phyloP scores from a whole-genome alignment of 1,284 basidiomycete genomes.

The Pisolithus thermaeus region DNA sequence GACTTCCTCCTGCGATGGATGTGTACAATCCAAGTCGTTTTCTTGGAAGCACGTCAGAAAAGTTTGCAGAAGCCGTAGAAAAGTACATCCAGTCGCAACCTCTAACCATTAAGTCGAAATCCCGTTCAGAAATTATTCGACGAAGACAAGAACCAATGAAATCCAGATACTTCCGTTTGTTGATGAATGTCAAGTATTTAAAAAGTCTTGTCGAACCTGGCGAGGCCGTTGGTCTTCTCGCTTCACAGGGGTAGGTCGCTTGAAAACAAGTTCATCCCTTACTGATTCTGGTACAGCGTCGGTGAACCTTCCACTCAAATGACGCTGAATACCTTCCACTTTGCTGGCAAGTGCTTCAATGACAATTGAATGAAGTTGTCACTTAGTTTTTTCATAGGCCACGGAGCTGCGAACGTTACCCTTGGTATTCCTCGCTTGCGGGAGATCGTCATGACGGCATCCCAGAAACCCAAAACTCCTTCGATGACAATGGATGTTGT shows the following conservation, averaged over 20 bases:
- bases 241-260: slow-evolving; percentile 85
- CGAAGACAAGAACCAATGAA: slow-evolving; percentile 47
- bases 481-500: slow-evolving; percentile 92
- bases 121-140: slow-evolving; percentile 36
- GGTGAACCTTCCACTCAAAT: slow-evolving; percentile 99
- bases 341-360: slow-evolving; percentile 62
- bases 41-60: slow-evolving; percentile 91
- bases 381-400: slow-evolving; percentile 49
- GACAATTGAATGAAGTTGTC: neutral
- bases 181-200: slow-evolving; percentile 92
- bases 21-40: slow-evolving; percentile 75
- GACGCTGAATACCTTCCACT: slow-evolving; percentile 99
- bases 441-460: slow-evolving; percentile 99
- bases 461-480: slow-evolving; percentile 93
- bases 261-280: neutral
- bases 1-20: slow-evolving; percentile 72
- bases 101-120: slow-evolving; percentile 52
- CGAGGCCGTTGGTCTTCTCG: slow-evolving; percentile 94
- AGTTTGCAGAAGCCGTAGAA: slow-evolving; percentile 80
- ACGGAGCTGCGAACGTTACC: slow-evolving; percentile 98
- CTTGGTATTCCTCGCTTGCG: slow-evolving; percentile 97
- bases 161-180: slow-evolving; percentile 61
- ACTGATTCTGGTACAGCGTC: slow-evolving; percentile 48
- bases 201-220: slow-evolving; percentile 93
- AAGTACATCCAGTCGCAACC: slow-evolving; percentile 81